Conservation (phyloP, 2,329 filamentous ascomycete genomes). For the Alternaria viburni region DNA sequence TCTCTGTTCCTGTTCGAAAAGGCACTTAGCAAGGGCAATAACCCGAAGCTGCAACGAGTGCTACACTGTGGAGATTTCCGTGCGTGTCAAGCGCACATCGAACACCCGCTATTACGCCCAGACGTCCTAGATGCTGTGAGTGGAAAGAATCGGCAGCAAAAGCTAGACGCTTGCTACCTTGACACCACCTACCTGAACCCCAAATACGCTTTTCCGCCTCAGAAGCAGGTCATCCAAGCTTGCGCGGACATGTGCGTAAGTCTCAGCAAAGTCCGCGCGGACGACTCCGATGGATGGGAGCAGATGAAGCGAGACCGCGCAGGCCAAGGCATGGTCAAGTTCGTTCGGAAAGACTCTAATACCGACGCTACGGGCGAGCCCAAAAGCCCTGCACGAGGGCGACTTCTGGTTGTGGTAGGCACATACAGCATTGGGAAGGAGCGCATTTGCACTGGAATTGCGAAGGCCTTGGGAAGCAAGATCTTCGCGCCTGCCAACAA, state of each 20-base stretch:
- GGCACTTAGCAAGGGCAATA: conserved; percentile 64
- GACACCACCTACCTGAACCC: conserved; percentile 98
- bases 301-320: conserved; percentile 61
- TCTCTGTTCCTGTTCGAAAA: conserved; percentile 95
- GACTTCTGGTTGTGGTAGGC: conserved; percentile 88
- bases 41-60: conserved; percentile 73
- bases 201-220: conserved; percentile 90
- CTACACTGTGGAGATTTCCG: conserved; percentile 96
- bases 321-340: conserved; percentile 67
- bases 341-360: conserved; percentile 59
- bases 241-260: conserved; percentile 88
- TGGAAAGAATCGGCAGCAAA: conserved; percentile 78
- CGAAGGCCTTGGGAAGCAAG: conserved; percentile 81
- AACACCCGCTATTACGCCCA: conserved; percentile 81
- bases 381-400: conserved; percentile 57
- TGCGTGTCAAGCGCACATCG: conserved; percentile 82
- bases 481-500: conserved; percentile 88
- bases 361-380: conserved; percentile 36
- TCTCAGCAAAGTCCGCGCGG: conserved; percentile 69
- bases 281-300: conserved; percentile 64
- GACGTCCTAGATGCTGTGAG: conserved; percentile 72
- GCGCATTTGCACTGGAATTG: conserved; percentile 91
- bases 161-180: conserved; percentile 93
- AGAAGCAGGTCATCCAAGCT: conserved; percentile 83
- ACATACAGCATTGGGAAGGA: conserved; percentile 99